Base-by-base conservation (phyloP, 2,329 filamentous ascomycete genomes). In the Cordyceps cateniannulata region DNA sequence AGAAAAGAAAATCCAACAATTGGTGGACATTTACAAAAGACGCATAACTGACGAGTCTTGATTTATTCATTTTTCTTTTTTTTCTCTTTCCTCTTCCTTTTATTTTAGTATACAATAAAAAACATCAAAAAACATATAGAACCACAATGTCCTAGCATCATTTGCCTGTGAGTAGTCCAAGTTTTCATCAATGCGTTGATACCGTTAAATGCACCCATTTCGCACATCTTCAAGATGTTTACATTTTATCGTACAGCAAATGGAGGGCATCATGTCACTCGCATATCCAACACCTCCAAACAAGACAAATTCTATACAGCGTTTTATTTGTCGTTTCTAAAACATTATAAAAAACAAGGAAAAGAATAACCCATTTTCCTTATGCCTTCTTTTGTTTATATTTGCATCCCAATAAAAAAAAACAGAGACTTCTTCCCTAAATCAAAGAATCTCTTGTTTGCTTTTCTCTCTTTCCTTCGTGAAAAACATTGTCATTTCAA, bases 401-500 rank as follows among this genome's bases (percentile, higher is more conserved):
- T 62, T n/a, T 22, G 35, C 51, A 27, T 50, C 47, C 45, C 52
- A 59, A 62, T 45, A 38, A 59, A 60, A 55, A 52, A n/a, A 42
- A n/a, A n/a, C 32, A 50, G 22, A 61, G 24, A 50, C 32, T 48
- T 40, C 29, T 53, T 51, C 44, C n/a, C 48, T 51, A 45, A 49
- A 57, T 32, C 35, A 48, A 32, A 51, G 18, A 60, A 25, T 65
- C 54, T 57, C 45, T 35, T n/a, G 40, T n/a, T 42, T 42, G 40
- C 40, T 42, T 42, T 42, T 45, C 42, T 45, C 42, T 35, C 56
- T 58, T 53, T 59, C 62, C 62, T 63, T 54, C 47, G 22, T 45
- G 64, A 66, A 58, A 68, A 67, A 63, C 63, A 61, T 53, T n/a
- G 35, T 63, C 63, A 65, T 66, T 61, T 47, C 51, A 53, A 47